Base-by-base conservation (phyloP, 148 eudicot genomes). In the Rhododendron vialii region DNA sequence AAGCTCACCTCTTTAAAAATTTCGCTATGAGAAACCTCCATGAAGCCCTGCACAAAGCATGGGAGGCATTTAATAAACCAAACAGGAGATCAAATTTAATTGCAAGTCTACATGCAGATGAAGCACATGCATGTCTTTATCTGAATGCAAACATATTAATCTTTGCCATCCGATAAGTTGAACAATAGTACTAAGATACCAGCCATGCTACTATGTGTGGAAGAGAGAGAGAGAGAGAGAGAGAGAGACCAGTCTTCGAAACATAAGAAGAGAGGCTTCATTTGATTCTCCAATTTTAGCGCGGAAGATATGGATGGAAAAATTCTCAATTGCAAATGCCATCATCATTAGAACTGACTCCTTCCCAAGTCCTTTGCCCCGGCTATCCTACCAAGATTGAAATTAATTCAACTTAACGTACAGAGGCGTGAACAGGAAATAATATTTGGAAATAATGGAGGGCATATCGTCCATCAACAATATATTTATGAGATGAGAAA, bases 321-420 rank as follows among this genome's bases (percentile, higher is more conserved):
- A 88, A 59, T 90, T 93, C 88, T 94, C 91, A 74, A 91, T 83
- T 82, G 95, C 95, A 88, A 92, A 95, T 20, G 90, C 88, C 93
- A 96, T 92, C 99, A 96, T 95, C 95, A 96, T 92, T 87, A 94
- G 80, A 69, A 94, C 94, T n/a, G 99, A 90, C 89, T 94, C 95
- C 90, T 93, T 95, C 81, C 98, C 99, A 55, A 96, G 93, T 83
- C 98, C 98, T 92, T 93, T 96, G 86, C 99, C 98, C 87, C 98
- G 98, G 91, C 99, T 96, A 86, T 87, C 85, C 90, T 90, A 92
- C 83, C 95, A 91, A 84, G 85, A 88, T 48, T 83, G n/a, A 73
- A 53, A 87, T 59, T 38, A 82, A 87, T 43, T 61, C 61, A 8
- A 78, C 41, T 36, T 20, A 55, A 55, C 26, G 15, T 4, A n/a